Conservation (phyloP, 495 filamentous ascomycete species). For the Penicillium malachiteum region DNA sequence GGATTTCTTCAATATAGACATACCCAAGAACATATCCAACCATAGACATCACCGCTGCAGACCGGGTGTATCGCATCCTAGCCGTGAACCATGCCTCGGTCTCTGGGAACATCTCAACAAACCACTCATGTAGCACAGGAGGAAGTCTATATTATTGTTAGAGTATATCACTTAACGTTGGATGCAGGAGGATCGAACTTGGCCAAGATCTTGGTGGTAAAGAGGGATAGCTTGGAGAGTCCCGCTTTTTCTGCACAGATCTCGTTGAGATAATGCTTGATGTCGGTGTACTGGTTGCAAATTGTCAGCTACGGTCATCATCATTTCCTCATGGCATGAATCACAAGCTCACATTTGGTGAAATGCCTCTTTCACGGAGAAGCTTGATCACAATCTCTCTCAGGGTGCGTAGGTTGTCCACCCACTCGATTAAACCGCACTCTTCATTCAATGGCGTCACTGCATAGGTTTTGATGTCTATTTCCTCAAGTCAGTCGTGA, state of each 20-base stretch:
- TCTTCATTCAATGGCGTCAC: constrained; percentile 97
- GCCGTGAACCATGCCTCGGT: constrained; percentile 89
- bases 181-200: constrained; percentile 28
- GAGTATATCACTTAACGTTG: not conserved
- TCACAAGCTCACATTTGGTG: constrained; percentile 46
- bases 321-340: not conserved
- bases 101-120: constrained; percentile 89
- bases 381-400: constrained; percentile 83
- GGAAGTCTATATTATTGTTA: constrained; percentile 55
- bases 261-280: constrained; percentile 57
- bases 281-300: constrained; percentile 52
- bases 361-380: constrained; percentile 69
- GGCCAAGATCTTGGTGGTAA: constrained; percentile 62
- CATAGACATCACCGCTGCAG: constrained; percentile 97
- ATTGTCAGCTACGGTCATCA: not conserved
- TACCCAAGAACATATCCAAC: constrained; percentile 88
- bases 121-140: constrained; percentile 88
- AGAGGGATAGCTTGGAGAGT: constrained; percentile 58
- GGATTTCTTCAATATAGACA: constrained; percentile 6
- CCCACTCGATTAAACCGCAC: constrained; percentile 97
- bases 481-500: not conserved
- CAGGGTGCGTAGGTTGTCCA: constrained; percentile 91
- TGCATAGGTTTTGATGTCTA: constrained; percentile 91
- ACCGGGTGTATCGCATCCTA: constrained; percentile 86
- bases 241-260: constrained; percentile 43